phyloP scores from a whole-genome alignment of 73 alveolate species.

The Tetrahymena borealis region DNA sequence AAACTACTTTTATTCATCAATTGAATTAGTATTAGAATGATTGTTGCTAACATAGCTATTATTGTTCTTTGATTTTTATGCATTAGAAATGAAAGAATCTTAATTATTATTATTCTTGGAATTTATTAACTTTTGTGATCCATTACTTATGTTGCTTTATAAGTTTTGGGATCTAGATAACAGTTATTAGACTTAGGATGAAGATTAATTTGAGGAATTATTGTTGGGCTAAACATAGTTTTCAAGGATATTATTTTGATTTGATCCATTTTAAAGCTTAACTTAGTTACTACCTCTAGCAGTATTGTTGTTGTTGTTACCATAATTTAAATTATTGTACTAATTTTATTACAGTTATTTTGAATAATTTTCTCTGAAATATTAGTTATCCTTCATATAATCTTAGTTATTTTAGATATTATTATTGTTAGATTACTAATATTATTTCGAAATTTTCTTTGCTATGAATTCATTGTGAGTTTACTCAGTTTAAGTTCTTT shows the following conservation, averaged over 20 bases:
- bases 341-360: not conserved
- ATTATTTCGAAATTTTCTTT: not conserved
- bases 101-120: not conserved
- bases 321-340: not conserved
- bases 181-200: not conserved
- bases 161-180: not conserved
- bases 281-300: not conserved
- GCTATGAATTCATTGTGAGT: not conserved
- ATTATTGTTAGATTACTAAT: not conserved
- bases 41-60: not conserved
- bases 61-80: not conserved
- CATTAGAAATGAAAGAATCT: not conserved
- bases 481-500: not conserved
- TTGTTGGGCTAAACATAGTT: not conserved
- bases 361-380: not conserved
- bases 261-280: not conserved
- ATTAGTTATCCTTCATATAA: not conserved
- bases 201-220: not conserved
- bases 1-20: not conserved
- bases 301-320: not conserved
- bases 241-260: not conserved
- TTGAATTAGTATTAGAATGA: not conserved
- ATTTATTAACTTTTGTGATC: not conserved
- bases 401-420: not conserved
- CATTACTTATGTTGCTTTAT: not conserved